Evolutionary conservation across 352 stramenopile genomes (phyloP).

Genomic region (Pythium diclinum): DNA sequence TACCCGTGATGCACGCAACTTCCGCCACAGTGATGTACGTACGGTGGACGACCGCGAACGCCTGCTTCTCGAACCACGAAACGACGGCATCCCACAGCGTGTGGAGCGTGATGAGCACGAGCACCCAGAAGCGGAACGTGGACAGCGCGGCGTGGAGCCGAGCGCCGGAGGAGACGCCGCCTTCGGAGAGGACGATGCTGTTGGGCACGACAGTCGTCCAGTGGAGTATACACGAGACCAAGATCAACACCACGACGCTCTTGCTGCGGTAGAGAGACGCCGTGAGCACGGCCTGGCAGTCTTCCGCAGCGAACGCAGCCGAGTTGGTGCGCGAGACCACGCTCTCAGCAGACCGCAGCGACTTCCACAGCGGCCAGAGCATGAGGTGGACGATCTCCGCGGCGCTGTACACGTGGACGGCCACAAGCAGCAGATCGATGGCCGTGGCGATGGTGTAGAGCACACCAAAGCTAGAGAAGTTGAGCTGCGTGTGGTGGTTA

Average conservation of each 20-base stretch:
- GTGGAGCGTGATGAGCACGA: slow-evolving; percentile 26
- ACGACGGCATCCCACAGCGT: slow-evolving; percentile 24
- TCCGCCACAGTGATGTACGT: slow-evolving; percentile 29
- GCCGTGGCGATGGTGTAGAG: slow-evolving; percentile 26
- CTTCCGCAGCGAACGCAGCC: slow-evolving; percentile 15
- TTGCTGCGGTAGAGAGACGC: slow-evolving; percentile 29
- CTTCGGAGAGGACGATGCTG: slow-evolving; percentile 11
- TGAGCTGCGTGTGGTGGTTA: slow-evolving; percentile 23
- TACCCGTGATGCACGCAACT: slow-evolving; percentile 14
- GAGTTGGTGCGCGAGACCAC: slow-evolving; percentile 14
- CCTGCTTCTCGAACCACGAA: slow-evolving; percentile 18
- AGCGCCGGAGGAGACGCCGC: neutral
- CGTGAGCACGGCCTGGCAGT: slow-evolving; percentile 27
- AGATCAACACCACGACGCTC: slow-evolving; percentile 23
- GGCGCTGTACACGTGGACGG: slow-evolving; percentile 24
- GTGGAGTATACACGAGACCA: slow-evolving; percentile 21
- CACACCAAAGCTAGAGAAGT: slow-evolving; percentile 29
- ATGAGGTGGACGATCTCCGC: slow-evolving; percentile 23
- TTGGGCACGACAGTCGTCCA: slow-evolving; percentile 25
- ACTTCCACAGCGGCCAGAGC: slow-evolving; percentile 23
- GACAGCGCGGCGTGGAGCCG: slow-evolving; percentile 24
- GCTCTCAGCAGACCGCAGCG: slow-evolving; percentile 7
- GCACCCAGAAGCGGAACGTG: slow-evolving; percentile 31
- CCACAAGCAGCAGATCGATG: slow-evolving; percentile 23
- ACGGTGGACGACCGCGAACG: slow-evolving; percentile 19